These are phyloP conservation scores for Larix kaempferi DNA, from an alignment of 75 land plant genomes.

Conservation along the genomic window DNA sequence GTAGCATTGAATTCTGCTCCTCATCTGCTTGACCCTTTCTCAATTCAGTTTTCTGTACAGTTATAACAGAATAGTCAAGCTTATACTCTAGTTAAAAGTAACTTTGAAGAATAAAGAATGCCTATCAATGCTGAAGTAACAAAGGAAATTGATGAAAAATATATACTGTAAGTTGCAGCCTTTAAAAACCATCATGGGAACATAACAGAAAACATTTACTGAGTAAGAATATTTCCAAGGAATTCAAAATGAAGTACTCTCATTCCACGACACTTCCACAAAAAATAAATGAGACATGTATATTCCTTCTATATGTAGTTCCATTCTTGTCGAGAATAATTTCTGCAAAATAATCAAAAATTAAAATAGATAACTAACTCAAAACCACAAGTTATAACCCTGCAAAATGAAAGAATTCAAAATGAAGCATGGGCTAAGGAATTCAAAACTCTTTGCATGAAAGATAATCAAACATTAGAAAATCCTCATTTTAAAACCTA, in stretches of 20 bases:
- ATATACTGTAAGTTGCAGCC: not conserved
- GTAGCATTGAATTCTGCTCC: conserved; percentile 96
- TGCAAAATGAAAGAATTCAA: too few species aligned
- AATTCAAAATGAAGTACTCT: not conserved
- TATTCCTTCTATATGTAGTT: too few species aligned
- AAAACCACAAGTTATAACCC: too few species aligned
- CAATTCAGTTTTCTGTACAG: conserved; percentile 40
- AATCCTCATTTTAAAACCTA: too few species aligned
- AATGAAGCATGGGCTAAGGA: too few species aligned
- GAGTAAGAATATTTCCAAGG: not conserved
- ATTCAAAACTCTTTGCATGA: not conserved
- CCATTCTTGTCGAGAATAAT: too few species aligned
- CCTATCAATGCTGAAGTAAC: not conserved
- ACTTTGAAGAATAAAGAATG: not conserved
- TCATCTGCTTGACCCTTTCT: conserved; percentile 53
- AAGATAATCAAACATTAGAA: not conserved
- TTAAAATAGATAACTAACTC: too few species aligned
- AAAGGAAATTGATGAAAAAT: not conserved
- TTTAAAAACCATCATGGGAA: not conserved
- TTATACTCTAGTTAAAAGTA: not conserved
- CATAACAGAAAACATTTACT: not conserved
- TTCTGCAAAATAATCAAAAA: too few species aligned
- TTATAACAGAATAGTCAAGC: conserved; percentile 3
- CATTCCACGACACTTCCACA: not conserved
- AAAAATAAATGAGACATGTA: not conserved